A percentile compares a stretch with the other conserved stretches of the same genome.
Evolutionary conservation across 2,329 filamentous ascomycete species (phyloP).

Genomic region (Xylogone sp.): DNA sequence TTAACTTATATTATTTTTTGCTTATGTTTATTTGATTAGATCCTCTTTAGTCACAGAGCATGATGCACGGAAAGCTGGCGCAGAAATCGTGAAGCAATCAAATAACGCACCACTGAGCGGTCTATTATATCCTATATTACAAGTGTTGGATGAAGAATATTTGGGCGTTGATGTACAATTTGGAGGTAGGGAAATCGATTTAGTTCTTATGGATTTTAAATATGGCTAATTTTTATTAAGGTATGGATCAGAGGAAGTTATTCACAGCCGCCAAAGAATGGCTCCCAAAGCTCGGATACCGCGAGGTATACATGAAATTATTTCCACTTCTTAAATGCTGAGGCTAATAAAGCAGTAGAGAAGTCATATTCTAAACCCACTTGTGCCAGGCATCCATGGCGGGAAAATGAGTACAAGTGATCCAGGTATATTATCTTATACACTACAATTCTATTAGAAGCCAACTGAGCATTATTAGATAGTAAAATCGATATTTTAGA

Average conservation of each 20-base stretch:
- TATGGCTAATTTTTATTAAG: too few species aligned
- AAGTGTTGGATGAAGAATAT: slow-evolving; percentile 87
- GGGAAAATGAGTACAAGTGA: slow-evolving; percentile 85
- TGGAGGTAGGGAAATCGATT: slow-evolving; percentile 49
- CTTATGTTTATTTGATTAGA: too few species aligned
- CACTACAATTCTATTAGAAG: too few species aligned
- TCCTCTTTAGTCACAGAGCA: slow-evolving; percentile 18
- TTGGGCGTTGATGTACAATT: slow-evolving; percentile 82
- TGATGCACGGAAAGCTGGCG: slow-evolving; percentile 78
- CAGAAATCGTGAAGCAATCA: slow-evolving; percentile 92
- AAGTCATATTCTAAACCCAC: slow-evolving; percentile 75
- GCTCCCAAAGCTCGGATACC: slow-evolving; percentile 82
- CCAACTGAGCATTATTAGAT: slow-evolving; percentile 27
- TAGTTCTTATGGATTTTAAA: too few species aligned
- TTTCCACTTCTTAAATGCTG: too few species aligned
- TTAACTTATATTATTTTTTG: too few species aligned
- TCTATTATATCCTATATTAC: slow-evolving; percentile 80
- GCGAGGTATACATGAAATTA: slow-evolving; percentile 29
- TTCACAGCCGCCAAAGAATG: slow-evolving; percentile 83
- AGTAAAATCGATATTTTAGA: slow-evolving; percentile 96
- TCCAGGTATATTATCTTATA: slow-evolving; percentile 58
- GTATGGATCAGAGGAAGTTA: slow-evolving; percentile 79
- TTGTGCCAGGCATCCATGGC: slow-evolving; percentile 82
- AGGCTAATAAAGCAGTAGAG: too few species aligned
- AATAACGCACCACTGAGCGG: slow-evolving; percentile 71